Conservation (phyloP, 768 basidiomycete species). For the Lactifluus hygrophoroides region DNA sequence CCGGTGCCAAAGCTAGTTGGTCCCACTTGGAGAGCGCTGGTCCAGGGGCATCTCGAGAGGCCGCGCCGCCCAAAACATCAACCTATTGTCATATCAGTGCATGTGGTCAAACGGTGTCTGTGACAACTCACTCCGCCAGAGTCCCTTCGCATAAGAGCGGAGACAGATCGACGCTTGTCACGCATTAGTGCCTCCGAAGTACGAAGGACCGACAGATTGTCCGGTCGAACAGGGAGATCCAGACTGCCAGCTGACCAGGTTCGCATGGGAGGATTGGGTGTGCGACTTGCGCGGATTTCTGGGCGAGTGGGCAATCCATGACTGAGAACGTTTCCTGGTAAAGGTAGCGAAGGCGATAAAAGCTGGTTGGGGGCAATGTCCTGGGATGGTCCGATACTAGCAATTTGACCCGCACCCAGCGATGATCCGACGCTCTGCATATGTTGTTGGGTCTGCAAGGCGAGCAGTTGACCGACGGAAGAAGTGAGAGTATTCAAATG, state of each 20-base stretch:
- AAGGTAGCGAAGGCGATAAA: conserved; percentile 33
- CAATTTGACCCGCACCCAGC: conserved; percentile 25
- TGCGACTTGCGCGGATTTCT: conserved; percentile 53
- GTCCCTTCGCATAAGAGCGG: conserved; percentile 61
- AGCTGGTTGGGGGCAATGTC: conserved; percentile 40
- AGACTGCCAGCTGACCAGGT: conserved; percentile 82
- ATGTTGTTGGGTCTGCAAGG: conserved; percentile 67
- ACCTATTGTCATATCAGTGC: conserved; percentile 29
- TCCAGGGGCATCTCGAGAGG: conserved; percentile 55
- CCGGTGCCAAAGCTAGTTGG: conserved; percentile 76
- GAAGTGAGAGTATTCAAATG: conserved; percentile 72
- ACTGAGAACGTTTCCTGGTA: conserved; percentile 36
- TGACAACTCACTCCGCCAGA: conserved; percentile 53
- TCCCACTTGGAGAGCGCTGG: conserved; percentile 95
- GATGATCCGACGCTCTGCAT: conserved; percentile 14
- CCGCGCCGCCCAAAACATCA: conserved; percentile 44
- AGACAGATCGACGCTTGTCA: conserved; percentile 72
- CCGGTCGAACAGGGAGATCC: conserved; percentile 59
- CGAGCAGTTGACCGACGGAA: conserved; percentile 78
- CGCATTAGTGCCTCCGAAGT: conserved; percentile 38
- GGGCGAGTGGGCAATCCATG: conserved; percentile 59
- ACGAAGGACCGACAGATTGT: conserved; percentile 27
- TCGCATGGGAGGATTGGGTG: conserved; percentile 63
- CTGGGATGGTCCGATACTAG: conserved; percentile 28
- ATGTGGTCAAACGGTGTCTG: conserved; percentile 13